These are phyloP conservation scores for Verbena officinalis DNA, from an alignment of 257 asterid species.

Conservation along the genomic window DNA sequence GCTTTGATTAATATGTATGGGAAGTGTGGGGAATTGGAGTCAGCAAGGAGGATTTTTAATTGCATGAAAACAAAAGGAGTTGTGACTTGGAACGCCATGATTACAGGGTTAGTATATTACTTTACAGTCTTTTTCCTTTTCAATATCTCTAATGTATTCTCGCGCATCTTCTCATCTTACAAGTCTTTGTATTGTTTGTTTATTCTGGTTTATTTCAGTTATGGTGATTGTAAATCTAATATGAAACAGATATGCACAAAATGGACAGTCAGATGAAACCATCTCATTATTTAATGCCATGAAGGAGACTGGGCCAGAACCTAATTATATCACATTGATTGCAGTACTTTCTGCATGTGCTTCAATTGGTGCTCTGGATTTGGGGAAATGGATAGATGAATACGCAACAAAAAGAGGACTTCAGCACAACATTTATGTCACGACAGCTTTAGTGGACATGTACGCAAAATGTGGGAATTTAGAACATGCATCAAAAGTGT, in stretches of 20 bases:
- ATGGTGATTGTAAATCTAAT: constrained; percentile 22
- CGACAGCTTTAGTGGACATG: constrained; percentile 89
- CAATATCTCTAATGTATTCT: neutral
- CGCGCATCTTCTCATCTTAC: neutral
- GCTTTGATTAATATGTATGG: constrained; percentile 85
- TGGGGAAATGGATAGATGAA: constrained; percentile 68
- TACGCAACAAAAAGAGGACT: constrained; percentile 59
- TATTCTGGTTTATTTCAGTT: neutral
- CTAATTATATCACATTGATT: constrained; percentile 75
- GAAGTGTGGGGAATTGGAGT: constrained; percentile 77
- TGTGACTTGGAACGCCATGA: constrained; percentile 90
- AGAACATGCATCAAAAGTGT: constrained; percentile 64
- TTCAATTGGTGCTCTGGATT: constrained; percentile 74
- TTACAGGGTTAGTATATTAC: constrained; percentile 64
- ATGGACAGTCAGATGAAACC: constrained; percentile 74
- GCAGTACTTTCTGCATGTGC: constrained; percentile 89
- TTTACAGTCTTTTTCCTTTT: neutral
- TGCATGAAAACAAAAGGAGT: constrained; percentile 50
- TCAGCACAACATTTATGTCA: constrained; percentile 59
- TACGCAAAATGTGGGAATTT: constrained; percentile 85
- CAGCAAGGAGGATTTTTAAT: constrained; percentile 66
- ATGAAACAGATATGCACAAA: constrained; percentile 75
- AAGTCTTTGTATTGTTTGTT: neutral
- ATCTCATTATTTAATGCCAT: constrained; percentile 62
- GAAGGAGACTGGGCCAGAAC: constrained; percentile 63